Conservation (phyloP, 495 filamentous ascomycete genomes). For the Podospora pseudopauciseta region DNA sequence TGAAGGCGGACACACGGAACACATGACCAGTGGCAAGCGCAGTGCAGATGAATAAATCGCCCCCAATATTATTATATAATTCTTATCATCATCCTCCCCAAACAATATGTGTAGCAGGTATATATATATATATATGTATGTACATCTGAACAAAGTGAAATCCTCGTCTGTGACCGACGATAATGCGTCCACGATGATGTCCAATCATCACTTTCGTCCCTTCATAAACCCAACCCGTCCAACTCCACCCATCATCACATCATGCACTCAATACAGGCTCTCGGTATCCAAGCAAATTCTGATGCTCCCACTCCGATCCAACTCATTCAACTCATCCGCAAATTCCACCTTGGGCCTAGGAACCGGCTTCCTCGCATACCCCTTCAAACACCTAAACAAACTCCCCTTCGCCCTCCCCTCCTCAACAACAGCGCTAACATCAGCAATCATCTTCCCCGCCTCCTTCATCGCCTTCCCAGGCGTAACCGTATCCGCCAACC, state of each 20-base stretch:
- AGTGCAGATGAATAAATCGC: background rate
- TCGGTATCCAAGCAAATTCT: conserved; percentile 22
- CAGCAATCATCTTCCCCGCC: conserved; percentile 61
- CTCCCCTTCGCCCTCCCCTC: conserved; percentile 75
- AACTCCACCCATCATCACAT: background rate
- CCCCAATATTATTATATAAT: background rate
- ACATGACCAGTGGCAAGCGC: background rate
- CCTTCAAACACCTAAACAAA: conserved; percentile 81
- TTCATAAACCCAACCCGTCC: background rate
- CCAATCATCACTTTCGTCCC: background rate
- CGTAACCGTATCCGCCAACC: conserved; percentile 48
- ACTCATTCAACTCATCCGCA: conserved; percentile 8
- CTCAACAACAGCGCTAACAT: conserved; percentile 74
- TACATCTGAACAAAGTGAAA: background rate
- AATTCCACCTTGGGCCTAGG: conserved; percentile 1
- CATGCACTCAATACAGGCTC: conserved; percentile 4
- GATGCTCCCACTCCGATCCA: conserved; percentile 22
- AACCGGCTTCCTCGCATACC: conserved; percentile 85
- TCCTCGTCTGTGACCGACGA: background rate
- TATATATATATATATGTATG: background rate
- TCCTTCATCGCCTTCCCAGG: conserved; percentile 45
- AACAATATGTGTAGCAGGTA: conserved; percentile 1
- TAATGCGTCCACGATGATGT: background rate
- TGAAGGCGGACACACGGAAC: too few relatives aligned
- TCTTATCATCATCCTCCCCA: background rate